Evolutionary conservation across 2,329 filamentous ascomycete genomes (phyloP).

Genomic region (Phialocephala subalpina): DNA sequence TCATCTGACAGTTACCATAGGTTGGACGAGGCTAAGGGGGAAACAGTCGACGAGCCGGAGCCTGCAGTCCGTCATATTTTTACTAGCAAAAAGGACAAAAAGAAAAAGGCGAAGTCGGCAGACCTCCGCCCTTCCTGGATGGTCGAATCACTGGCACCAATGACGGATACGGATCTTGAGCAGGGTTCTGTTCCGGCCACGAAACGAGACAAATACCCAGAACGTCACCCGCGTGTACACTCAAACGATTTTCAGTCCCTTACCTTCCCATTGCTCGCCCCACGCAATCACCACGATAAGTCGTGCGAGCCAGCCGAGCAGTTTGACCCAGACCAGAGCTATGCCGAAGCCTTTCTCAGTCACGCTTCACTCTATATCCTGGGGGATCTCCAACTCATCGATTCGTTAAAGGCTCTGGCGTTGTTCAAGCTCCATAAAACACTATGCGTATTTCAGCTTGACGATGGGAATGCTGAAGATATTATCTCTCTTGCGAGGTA

Average conservation of each 20-base stretch:
- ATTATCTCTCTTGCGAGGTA: conserved; percentile 24
- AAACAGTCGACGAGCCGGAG: too few species aligned
- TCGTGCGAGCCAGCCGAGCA: conserved; percentile 17
- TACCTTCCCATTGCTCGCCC: background rate
- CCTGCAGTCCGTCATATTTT: too few species aligned
- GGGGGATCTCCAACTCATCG: conserved; percentile 17
- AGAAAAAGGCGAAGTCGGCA: too few species aligned
- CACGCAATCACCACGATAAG: background rate
- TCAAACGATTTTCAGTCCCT: background rate
- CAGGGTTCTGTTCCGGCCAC: background rate
- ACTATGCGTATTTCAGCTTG: conserved; percentile 21
- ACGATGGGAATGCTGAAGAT: conserved; percentile 16
- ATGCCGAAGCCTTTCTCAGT: conserved; percentile 21
- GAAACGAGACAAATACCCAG: conserved; percentile 4
- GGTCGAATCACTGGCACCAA: too few species aligned
- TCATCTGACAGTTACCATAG: too few species aligned
- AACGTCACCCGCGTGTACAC: background rate
- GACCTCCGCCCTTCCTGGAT: too few species aligned
- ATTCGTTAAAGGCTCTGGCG: conserved; percentile 23
- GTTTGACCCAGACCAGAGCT: conserved; percentile 15
- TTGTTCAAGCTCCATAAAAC: conserved; percentile 30
- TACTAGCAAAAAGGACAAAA: too few species aligned
- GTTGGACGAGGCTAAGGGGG: too few species aligned
- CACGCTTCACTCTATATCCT: conserved; percentile 27
- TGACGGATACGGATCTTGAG: too few species aligned